Base-by-base conservation (phyloP, 441 rosid genomes). In the Croton setiger region DNA sequence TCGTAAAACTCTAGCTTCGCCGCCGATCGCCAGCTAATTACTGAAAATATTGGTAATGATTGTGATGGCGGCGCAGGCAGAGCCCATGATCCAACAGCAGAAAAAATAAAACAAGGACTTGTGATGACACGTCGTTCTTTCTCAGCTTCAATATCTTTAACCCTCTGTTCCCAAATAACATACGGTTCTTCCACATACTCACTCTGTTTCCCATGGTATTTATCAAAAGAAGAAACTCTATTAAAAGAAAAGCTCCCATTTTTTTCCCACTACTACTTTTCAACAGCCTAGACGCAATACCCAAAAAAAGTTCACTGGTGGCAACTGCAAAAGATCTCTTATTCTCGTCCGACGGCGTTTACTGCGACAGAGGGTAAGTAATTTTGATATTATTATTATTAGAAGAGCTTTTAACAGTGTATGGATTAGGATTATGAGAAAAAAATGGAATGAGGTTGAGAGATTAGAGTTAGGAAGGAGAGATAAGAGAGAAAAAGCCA, bases 61-160 rank as follows among this genome's bases (percentile, higher is more conserved):
- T n/a, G n/a, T n/a, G n/a, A n/a, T n/a, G n/a, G n/a, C n/a, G n/a
- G n/a, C n/a, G n/a, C n/a, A n/a, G n/a, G n/a, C n/a, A n/a, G n/a
- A n/a, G n/a, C n/a, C n/a, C n/a, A n/a, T n/a, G n/a, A 87, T 5
- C 99, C 97, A 57, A 96, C 98, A 27, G 94, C 98, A 55, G 98
- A 94, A 81, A 94, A 94, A 71, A 96, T 88, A 79, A 94, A 92
- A 10, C 98, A 96, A 51, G 94, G 99, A 73, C 93, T 94, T 1
- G 97, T 90, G 55, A 90, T 76, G 21, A 88, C 75, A 18, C 79
- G 81, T 59, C 92, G 81, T 82, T 82, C 78, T 63, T 77, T 84
- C 86, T 91, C 98, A 5, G 96, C 97, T 69, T 91, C 91, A 21
- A 85, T 79, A 75, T 94, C 96, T 72, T 87, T 88, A 52, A 82